phyloP scores from a whole-genome alignment of 345 rosid genomes.

The Populus nigra region DNA sequence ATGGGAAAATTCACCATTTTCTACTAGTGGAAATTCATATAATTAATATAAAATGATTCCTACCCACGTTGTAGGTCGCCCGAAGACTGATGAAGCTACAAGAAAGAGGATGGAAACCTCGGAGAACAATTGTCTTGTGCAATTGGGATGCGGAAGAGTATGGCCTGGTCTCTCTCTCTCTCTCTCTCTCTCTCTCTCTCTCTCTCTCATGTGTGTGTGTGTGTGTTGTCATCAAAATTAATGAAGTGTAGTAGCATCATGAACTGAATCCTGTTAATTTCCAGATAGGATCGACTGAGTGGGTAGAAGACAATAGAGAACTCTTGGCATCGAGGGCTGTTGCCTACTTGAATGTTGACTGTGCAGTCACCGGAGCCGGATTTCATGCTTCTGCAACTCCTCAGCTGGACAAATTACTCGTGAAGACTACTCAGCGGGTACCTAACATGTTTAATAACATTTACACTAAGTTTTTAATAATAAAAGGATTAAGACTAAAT shows the following conservation, averaged over 20 bases:
- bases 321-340: constrained; percentile 63
- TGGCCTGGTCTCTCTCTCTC: constrained; percentile 55
- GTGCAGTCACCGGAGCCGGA: constrained; percentile 60
- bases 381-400: constrained; percentile 71
- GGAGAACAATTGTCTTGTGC: constrained; percentile 68
- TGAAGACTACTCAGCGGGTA: constrained; percentile 64
- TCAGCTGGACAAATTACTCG: constrained; percentile 70
- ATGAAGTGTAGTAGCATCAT: constrained; percentile 7
- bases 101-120: constrained; percentile 70
- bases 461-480: too few relatives aligned
- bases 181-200: constrained; percentile 9
- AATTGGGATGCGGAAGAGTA: constrained; percentile 96
- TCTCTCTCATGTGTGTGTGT: constrained; percentile 11
- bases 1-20: too few relatives aligned
- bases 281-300: constrained; percentile 87
- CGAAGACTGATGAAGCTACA: constrained; percentile 60
- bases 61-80: constrained; percentile 43
- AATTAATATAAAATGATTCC: not conserved
- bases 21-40: too few relatives aligned
- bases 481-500: too few relatives aligned
- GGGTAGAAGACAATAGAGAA: constrained; percentile 89
- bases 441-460: not conserved
- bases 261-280: constrained; percentile 4
- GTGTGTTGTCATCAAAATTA: not conserved
- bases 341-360: constrained; percentile 73